Evolutionary conservation across 108 stramenopile genomes (phyloP).

Genomic region (Fragilariopsis cylindrus): DNA sequence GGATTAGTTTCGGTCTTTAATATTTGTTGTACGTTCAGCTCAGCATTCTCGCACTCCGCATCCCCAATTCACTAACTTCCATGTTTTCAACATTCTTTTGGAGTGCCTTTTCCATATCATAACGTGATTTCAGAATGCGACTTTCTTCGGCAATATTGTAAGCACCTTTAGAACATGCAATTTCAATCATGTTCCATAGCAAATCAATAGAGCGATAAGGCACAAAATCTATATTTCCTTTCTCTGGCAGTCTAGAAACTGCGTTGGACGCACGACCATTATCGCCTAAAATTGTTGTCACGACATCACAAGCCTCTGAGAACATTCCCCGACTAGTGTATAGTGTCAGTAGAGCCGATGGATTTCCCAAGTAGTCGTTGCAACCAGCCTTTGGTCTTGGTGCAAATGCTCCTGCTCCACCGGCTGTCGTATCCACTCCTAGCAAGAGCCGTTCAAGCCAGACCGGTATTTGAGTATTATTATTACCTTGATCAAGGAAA

Average conservation of each 20-base stretch:
- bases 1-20: background rate
- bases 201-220: constrained; percentile 77
- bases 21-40: constrained; percentile 3
- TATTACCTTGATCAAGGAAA: constrained; percentile 36
- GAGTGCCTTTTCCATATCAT: constrained; percentile 43
- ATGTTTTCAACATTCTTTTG: constrained; percentile 4
- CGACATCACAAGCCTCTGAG: constrained; percentile 66
- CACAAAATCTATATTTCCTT: constrained; percentile 78
- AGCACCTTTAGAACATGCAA: constrained; percentile 25
- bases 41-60: constrained; percentile 17
- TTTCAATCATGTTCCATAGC: constrained; percentile 67
- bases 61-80: constrained; percentile 12
- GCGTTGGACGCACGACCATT: constrained; percentile 26
- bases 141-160: constrained; percentile 10
- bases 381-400: constrained; percentile 16
- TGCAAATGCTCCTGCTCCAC: constrained; percentile 53
- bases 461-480: constrained; percentile 44
- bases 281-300: constrained; percentile 27
- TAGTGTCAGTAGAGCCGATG: constrained; percentile 58
- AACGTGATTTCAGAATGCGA: constrained; percentile 32
- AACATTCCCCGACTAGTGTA: constrained; percentile 67
- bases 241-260: constrained; percentile 67
- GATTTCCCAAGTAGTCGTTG: constrained; percentile 43
- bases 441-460: constrained; percentile 75
- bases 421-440: constrained; percentile 21